Base-by-base conservation (phyloP, 1,139 yeast species). In the Lodderomyces parapsilosis region DNA sequence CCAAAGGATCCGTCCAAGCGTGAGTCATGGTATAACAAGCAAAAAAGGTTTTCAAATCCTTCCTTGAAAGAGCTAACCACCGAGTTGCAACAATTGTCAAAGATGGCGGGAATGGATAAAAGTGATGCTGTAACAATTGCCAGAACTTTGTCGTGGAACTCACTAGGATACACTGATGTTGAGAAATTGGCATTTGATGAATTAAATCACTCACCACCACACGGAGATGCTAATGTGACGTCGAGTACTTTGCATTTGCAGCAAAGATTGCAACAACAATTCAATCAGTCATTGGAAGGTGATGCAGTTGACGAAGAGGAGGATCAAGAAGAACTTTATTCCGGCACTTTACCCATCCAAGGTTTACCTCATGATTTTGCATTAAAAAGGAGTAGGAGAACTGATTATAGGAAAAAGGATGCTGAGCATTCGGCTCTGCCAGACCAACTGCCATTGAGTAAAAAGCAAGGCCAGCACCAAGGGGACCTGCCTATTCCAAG, bases 111-210 rank as follows among this genome's bases (percentile, higher is more conserved):
- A 0, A 66, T 86, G 64, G 84, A 82, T 42, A 81, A 86, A 11
- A 74, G 80, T 20, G 91, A 86, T 62, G 89, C 93, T 0, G 82
- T 83, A 2, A 81, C 91, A 0, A 65, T 86, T 40, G 93, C 93
- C 0, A 69, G 91, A 55, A 81, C 90, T 0, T 68, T 86, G 44
- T 80, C 86, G 1, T 74, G 83, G 1, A 71, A 80, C 1, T 75
- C 86, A 0, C 63, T 80, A 34, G 84, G 85, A 2, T 75, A 77
- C 44, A 76, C 81, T 2, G 77, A 74, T 42, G 73, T 74, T 4
- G 83, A 78, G 54, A 68, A 60, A 49, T 61, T 67, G 41, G 80
- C 78, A 11, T 65, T 73, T 49, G 75, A 68, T 49, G 76, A 68
- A 46, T 46, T 71, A 30, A 45, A 43, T 17, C 34, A 42, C 8